A percentile compares a stretch with the other conserved stretches of the same genome.
Conservation (phyloP, 2,329 filamentous ascomycete species). For the Stachybotrys chlorohalonatus region DNA sequence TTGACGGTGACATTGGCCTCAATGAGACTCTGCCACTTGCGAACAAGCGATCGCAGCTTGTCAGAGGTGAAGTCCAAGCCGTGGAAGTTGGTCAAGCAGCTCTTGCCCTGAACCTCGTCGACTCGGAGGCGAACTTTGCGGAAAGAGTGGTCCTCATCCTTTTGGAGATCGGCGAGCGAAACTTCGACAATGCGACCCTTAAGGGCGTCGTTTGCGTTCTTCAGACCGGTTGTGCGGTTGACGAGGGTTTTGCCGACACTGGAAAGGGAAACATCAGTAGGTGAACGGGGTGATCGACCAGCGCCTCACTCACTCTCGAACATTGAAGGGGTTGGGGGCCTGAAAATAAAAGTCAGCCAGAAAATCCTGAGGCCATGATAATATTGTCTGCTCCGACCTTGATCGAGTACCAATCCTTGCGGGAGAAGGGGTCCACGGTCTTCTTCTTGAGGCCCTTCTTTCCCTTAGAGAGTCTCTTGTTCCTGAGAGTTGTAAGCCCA, state of each 20-base stretch:
- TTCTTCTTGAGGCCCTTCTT: conserved; percentile 99
- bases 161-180: conserved; percentile 96
- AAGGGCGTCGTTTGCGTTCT: conserved; percentile 98
- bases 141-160: conserved; percentile 99
- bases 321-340: conserved; percentile 92
- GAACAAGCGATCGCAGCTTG: conserved; percentile 97
- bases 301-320: conserved; percentile 76
- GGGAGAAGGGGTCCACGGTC: conserved; percentile 91
- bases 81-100: conserved; percentile 99
- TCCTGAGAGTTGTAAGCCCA: conserved; percentile 45
- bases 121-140: conserved; percentile 98
- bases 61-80: conserved; percentile 99
- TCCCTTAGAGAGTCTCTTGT: conserved; percentile 99
- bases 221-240: conserved; percentile 98
- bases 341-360: conserved; percentile 22
- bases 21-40: conserved; percentile 99
- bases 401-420: conserved; percentile 99
- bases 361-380: background rate
- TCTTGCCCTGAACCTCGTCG: conserved; percentile 99
- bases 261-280: conserved; percentile 17
- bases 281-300: conserved; percentile 5
- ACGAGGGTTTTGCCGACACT: conserved; percentile 99
- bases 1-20: conserved; percentile 99
- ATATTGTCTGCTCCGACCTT: conserved; percentile 49
- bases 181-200: conserved; percentile 99